Base-by-base conservation (phyloP, 768 basidiomycete genomes). In the Basidioascus undulatus region DNA sequence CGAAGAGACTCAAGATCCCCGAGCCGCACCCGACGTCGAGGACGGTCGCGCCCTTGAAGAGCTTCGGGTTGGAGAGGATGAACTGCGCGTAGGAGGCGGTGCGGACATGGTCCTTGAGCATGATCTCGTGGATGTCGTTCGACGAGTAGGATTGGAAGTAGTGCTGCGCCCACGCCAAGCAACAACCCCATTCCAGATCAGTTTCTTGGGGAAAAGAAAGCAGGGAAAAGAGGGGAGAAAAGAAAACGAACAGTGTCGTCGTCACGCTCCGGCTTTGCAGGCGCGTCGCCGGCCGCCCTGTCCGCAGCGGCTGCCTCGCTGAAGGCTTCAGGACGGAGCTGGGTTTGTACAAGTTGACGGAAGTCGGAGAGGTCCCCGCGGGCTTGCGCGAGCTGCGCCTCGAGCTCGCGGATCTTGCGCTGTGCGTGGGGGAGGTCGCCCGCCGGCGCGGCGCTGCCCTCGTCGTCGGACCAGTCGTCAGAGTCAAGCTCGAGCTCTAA, bases 1-100 rank as follows among this genome's bases (percentile, higher is more conserved):
- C 83, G 50, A 92, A 79, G 44, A 94, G 64, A 20, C 81, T 83
- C 8, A 92, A 64, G 37, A 92, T 84, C 2, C 87, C 82, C 0
- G 87, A 92, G 1, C 89, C 89, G 51, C 89, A 96, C 5, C 89
- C 89, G 19, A 94, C 86, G 50, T 94, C 89, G 44, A 96, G 71
- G 5, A 96, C 89, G 37, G 76, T 59, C 15, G 82, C 79, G 47
- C 74, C 78, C 42, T 70, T 69, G 64, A 94, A 92, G 11, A 86
- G 59, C 6, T 64, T 54, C 1, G 83, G 76, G 55, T 76, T 86
- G 6, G 69, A 71, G 21, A 87, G 63, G 56, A 94, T 87, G 59
- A 81, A 96, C 16, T 76, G 68, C 10, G 82, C 83, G 56, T 96
- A 96, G 1, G 83, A 75, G 19, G 86, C 73, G 2, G 89, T 96